phyloP scores from a whole-genome alignment of 345 rosid species.

The Luvunga scandens region DNA sequence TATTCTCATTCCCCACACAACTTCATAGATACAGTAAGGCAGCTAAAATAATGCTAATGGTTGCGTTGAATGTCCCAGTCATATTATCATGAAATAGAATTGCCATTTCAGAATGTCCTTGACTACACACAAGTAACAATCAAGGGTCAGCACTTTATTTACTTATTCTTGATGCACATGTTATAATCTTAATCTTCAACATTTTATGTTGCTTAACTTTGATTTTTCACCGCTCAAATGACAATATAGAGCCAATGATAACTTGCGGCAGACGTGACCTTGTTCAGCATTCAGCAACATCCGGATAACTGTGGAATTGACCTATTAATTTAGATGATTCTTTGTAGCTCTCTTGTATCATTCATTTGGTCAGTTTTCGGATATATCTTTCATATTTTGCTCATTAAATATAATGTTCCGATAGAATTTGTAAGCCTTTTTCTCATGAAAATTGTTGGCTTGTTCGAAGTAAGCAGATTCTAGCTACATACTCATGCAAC shows the following conservation, averaged over 20 bases:
- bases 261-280: slow-evolving; percentile 46
- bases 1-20: slow-evolving; percentile 23
- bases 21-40: not conserved
- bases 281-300: slow-evolving; percentile 85
- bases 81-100: slow-evolving; percentile 74
- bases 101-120: slow-evolving; percentile 85
- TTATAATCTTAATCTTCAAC: not conserved
- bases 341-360: not conserved
- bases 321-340: slow-evolving; percentile 20
- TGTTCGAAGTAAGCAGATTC: too few relatives aligned
- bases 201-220: not conserved
- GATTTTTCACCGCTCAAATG: slow-evolving; percentile 40
- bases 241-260: slow-evolving; percentile 59
- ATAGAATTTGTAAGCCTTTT: too few relatives aligned
- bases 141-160: slow-evolving; percentile 40
- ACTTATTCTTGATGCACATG: slow-evolving; percentile 1
- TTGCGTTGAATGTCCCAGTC: slow-evolving; percentile 57
- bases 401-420: not conserved
- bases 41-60: not conserved
- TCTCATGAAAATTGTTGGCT: too few relatives aligned
- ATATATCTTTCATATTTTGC: not conserved
- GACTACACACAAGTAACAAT: slow-evolving; percentile 75
- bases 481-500: too few relatives aligned
- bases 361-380: not conserved
- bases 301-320: slow-evolving; percentile 80